Evolutionary conservation across 805 yeast species (phyloP), one percentile per base, ranked within the genome.

Genomic region (Candida ascalaphidarum): DNA sequence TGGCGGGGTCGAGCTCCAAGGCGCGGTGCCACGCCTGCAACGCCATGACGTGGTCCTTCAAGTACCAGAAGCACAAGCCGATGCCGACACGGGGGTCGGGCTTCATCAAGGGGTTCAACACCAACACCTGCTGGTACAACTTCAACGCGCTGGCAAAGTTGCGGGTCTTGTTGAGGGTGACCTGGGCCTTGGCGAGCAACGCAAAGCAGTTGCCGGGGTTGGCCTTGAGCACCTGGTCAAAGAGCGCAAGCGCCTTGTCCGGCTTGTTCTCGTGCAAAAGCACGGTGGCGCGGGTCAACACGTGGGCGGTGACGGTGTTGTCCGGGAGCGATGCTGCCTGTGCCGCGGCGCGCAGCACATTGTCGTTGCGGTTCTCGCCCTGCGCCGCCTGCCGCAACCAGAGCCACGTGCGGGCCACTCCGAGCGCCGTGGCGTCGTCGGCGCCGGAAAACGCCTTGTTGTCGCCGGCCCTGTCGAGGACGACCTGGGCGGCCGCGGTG

Each of bases 1-100:
- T 74, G 14, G 60, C 47, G 4, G 80, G 75, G 37, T 80, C 73
- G 23, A 89, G 53, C 47, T 78, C 81, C 18, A 77, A 55, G 2
- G 84, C 69, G 45, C 96, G 71, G 36, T 72, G 70, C 96, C 97
- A 92, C 0, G 97, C 80, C 27, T 61, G 59, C 5, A 69, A 46
- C 0, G 98, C 97, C 61, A 84, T 70, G 28, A 69, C 70, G 37
- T 73, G 71, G 50, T 84, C 94, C 29, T 80, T 80, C 36, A 92
- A 60, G 35, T 73, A 73, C 96, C 96, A 92, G 49, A 78, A 89
- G 53, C 96, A 88, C 39, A 92, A 60, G 20, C 98, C 99, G 35
- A 89, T 74, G 17, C 97, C 99, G 35, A 92, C 70, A 53, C 99
- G 68, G 12, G 96, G 94, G 57, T 89, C 96, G 4, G 97, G 96